Conservation (phyloP, 306 rosid species). For the Rosa lucieae region DNA sequence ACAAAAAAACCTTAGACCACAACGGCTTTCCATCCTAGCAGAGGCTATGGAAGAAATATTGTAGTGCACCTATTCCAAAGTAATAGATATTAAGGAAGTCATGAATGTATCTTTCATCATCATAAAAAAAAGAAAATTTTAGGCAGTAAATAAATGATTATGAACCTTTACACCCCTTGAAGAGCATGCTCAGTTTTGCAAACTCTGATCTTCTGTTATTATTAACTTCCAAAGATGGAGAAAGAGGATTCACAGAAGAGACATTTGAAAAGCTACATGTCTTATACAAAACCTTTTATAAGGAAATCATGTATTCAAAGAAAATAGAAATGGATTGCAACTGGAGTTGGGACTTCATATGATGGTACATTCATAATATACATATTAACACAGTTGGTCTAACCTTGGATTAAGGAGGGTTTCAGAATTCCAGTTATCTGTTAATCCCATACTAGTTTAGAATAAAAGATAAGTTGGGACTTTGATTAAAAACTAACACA, state of each 20-base stretch:
- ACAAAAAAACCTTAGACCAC: background rate
- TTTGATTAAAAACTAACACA: background rate
- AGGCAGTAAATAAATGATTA: background rate
- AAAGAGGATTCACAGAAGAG: background rate
- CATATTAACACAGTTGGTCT: background rate
- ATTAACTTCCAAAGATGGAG: conserved; percentile 25
- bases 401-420: background rate
- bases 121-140: conserved; percentile 3
- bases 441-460: background rate
- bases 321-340: background rate
- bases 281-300: background rate
- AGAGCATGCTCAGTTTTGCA: conserved; percentile 25
- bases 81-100: conserved; percentile 9
- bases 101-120: conserved; percentile 4
- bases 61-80: background rate
- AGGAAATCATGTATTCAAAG: background rate
- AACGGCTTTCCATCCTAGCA: background rate
- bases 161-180: conserved; percentile 32
- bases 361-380: background rate
- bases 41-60: background rate
- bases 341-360: background rate
- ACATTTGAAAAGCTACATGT: background rate
- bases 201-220: conserved; percentile 26
- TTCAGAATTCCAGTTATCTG: background rate
- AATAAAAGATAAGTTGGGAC: background rate